Base-by-base conservation (phyloP, 2,329 filamentous ascomycete species). In the Ophiosphaerella herpotricha region DNA sequence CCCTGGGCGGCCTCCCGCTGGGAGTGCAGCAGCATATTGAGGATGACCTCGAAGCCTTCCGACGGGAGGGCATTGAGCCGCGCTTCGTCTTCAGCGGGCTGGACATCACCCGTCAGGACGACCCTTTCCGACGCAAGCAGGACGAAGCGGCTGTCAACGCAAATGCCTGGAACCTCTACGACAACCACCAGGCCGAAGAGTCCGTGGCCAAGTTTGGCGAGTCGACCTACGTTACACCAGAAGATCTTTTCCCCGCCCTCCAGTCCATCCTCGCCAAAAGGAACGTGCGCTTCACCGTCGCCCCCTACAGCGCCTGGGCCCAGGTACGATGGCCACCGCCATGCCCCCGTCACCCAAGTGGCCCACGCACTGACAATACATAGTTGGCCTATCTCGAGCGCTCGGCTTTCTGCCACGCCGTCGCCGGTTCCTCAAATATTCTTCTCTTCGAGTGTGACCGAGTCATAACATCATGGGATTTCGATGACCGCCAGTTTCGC, bases 31-130 rank as follows among this genome's bases (percentile, higher is more conserved):
- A 78, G 58, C 87, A 88, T 65, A 87, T 99, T 56, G 85, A 90
- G 68, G 81, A 83, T 43, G 90, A 96, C 62, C 78, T 99, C 26
- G 82, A 88, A 52, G 78, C 80, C 50, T 90, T 94, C 80, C 83
- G 85, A 53, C 81, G 82, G 39, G 78, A 86, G 63, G 83, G 84
- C 16, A 87, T 96, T 44, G 84, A 80, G n/a, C 90, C 90, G 2
- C 78, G 95, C 56, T 97, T 99, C 72, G 82, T 99, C 43, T 99
- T 99, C 74, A 90, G 93, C 71, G 94, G 94, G 32, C 84, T 96
- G 64, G 85, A 91, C 34, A 82, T 91, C 53, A 85, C 86, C 34
- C 88, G 89, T 66, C 87, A 92, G 64, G 71, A 72, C 36, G 85
- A 89, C 39, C 75, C 78, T 9, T 79, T 81, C 53, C 71, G 71